These are phyloP conservation scores for Wickerhamiella sorbophila DNA, from an alignment of 805 yeast genomes.

Conservation along the genomic window DNA sequence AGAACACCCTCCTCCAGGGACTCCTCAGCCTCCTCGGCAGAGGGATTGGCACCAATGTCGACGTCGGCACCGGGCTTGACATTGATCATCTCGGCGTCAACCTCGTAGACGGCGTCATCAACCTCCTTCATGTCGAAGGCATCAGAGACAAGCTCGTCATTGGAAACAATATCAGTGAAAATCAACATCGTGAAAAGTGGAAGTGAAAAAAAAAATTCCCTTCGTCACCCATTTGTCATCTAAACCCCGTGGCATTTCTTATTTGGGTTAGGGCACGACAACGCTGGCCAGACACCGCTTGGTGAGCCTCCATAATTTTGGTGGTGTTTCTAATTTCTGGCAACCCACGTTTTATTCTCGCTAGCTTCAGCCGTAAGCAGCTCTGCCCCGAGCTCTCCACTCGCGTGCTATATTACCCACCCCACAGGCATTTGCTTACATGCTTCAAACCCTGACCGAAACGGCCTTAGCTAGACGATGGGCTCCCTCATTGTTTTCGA, in stretches of 20 bases:
- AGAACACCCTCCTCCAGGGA: constrained; percentile 79
- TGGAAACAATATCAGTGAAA: constrained; percentile 65
- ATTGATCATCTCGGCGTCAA: constrained; percentile 84
- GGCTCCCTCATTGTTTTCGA: constrained; percentile 17
- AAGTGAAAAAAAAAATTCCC: constrained; percentile 2
- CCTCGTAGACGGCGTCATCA: constrained; percentile 89
- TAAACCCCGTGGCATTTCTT: background rate
- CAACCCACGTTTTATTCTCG: too few relatives aligned
- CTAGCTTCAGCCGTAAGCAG: too few relatives aligned
- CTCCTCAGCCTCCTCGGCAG: constrained; percentile 85
- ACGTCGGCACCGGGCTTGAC: constrained; percentile 77
- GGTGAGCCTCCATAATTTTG: too few relatives aligned
- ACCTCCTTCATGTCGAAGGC: constrained; percentile 86
- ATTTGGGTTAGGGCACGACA: background rate
- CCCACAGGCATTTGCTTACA: background rate
- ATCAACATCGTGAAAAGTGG: constrained; percentile 23
- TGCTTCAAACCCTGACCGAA: constrained; percentile 11
- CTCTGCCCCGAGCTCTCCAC: too few relatives aligned
- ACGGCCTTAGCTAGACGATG: constrained; percentile 18
- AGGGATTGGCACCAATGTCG: constrained; percentile 99
- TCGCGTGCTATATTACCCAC: background rate
- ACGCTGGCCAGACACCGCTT: too few relatives aligned
- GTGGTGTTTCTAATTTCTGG: too few relatives aligned
- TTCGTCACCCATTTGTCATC: background rate
- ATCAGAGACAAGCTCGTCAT: constrained; percentile 87